phyloP scores from a whole-genome alignment of 768 basidiomycete genomes.

The Panus rudis region DNA sequence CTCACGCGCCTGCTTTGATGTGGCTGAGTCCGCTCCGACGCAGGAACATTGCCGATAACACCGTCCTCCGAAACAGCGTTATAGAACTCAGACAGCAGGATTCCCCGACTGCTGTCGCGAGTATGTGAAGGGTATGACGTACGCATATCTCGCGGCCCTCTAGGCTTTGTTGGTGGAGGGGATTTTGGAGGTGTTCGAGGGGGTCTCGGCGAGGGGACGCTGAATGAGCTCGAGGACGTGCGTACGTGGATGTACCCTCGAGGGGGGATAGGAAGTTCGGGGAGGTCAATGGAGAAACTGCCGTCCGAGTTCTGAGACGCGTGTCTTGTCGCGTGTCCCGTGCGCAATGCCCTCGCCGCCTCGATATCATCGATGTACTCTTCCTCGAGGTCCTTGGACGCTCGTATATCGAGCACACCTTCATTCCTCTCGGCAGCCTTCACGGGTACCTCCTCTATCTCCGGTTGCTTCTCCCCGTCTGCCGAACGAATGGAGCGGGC shows the following conservation, averaged over 20 bases:
- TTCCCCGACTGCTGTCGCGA: conserved; percentile 18
- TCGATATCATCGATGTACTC: conserved; percentile 8
- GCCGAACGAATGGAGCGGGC: conserved; percentile 5
- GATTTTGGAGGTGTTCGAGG: not conserved
- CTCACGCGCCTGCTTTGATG: conserved; percentile 14
- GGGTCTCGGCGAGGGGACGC: conserved; percentile 10
- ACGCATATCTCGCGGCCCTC: conserved; percentile 20
- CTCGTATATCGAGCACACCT: conserved; percentile 12
- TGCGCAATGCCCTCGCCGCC: conserved; percentile 5
- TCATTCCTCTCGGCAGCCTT: conserved; percentile 9
- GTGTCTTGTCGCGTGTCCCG: conserved; percentile 14
- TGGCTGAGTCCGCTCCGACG: not conserved
- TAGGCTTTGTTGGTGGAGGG: conserved; percentile 10
- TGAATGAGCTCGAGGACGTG: conserved; percentile 2
- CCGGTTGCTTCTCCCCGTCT: conserved; percentile 6
- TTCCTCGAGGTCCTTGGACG: conserved; percentile 11
- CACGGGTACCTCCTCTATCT: not conserved
- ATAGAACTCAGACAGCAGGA: conserved; percentile 15
- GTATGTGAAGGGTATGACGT: conserved; percentile 6
- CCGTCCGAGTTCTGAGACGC: conserved; percentile 26
- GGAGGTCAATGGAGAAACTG: conserved; percentile 22
- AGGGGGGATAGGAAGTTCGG: conserved; percentile 15
- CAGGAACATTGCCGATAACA: too few relatives aligned
- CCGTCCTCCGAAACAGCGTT: conserved; percentile 2
- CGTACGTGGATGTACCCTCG: conserved; percentile 16